Percentiles rank a stretch among this genome's conserved stretches.
These are phyloP conservation scores for Heterobasidion parviporum DNA, from an alignment of 1,284 basidiomycete species.

Conservation along the genomic window DNA sequence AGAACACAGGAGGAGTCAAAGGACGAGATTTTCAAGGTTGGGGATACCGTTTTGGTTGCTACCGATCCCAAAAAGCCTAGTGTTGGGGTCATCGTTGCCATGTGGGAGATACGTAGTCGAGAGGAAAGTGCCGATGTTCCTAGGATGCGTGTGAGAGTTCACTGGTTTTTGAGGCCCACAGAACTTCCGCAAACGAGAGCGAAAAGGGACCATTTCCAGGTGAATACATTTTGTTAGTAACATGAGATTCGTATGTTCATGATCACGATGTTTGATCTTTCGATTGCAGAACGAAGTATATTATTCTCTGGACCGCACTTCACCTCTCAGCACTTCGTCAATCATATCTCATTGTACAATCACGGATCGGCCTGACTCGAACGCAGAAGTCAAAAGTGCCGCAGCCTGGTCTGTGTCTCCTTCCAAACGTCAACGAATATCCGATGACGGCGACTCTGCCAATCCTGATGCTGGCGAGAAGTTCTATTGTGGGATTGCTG, in stretches of 20 bases:
- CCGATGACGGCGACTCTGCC: not conserved
- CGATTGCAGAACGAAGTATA: conserved; percentile 60
- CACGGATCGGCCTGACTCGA: conserved; percentile 19
- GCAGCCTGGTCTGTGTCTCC: not conserved
- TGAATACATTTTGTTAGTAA: conserved; percentile 20
- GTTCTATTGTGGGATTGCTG: conserved; percentile 49
- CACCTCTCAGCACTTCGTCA: conserved; percentile 37
- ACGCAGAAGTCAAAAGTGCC: not conserved
- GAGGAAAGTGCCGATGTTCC: conserved; percentile 11
- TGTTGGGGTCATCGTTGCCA: conserved; percentile 53
- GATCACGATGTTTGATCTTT: not conserved
- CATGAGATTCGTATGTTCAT: not conserved
- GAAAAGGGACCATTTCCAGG: conserved; percentile 47
- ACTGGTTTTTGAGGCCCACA: conserved; percentile 62
- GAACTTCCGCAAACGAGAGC: conserved; percentile 52
- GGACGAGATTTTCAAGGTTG: conserved; percentile 36
- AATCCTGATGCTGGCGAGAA: conserved; percentile 19
- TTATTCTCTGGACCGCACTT: conserved; percentile 43
- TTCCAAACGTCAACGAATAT: conserved; percentile 6
- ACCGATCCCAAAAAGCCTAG: conserved; percentile 47
- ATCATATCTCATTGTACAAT: conserved; percentile 48
- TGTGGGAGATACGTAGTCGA: conserved; percentile 46
- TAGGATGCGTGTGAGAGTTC: conserved; percentile 47
- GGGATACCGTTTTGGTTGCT: conserved; percentile 59
- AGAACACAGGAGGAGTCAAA: not conserved